Evolutionary conservation across 176 grass and related monocot genomes (phyloP).

Genomic region (Avena atlantica): DNA sequence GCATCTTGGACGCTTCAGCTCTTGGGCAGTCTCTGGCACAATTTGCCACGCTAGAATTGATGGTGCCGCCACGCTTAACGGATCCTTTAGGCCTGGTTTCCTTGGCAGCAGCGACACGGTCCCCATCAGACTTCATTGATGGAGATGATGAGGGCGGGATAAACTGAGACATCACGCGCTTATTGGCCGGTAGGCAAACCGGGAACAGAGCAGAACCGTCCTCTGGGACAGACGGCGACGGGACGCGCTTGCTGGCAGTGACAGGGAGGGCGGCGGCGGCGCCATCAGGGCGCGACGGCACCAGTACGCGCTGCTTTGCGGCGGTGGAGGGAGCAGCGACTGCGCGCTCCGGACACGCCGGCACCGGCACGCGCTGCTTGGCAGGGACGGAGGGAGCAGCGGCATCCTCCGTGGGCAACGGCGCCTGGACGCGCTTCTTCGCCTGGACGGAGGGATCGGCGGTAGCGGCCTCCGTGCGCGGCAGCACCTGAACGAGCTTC

Average conservation of each 20-base stretch:
- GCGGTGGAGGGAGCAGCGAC: slow-evolving; percentile 4
- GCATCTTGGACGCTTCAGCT: slow-evolving; percentile 13
- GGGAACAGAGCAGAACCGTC: background rate
- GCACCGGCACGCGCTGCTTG: slow-evolving; percentile 36
- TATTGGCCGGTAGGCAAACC: background rate
- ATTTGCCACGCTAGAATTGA: background rate
- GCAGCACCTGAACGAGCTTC: slow-evolving; percentile 30
- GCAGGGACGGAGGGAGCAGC: background rate
- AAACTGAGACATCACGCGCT: slow-evolving; percentile 25
- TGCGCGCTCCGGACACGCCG: background rate
- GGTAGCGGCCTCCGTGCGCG: background rate
- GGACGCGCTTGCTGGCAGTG: background rate
- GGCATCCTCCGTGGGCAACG: background rate
- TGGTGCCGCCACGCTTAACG: background rate
- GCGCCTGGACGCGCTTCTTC: background rate
- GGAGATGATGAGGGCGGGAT: slow-evolving; percentile 4
- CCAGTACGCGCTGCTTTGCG: slow-evolving; percentile 34
- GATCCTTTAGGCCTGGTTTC: slow-evolving; percentile 21
- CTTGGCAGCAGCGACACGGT: background rate
- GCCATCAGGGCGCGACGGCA: background rate
- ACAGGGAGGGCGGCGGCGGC: too few species aligned
- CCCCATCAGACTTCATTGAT: background rate
- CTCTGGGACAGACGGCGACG: background rate
- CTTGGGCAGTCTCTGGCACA: background rate
- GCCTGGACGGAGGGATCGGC: background rate